phyloP scores from a whole-genome alignment of 805 yeast genomes.

The Ogataea trehaloabstinens region DNA sequence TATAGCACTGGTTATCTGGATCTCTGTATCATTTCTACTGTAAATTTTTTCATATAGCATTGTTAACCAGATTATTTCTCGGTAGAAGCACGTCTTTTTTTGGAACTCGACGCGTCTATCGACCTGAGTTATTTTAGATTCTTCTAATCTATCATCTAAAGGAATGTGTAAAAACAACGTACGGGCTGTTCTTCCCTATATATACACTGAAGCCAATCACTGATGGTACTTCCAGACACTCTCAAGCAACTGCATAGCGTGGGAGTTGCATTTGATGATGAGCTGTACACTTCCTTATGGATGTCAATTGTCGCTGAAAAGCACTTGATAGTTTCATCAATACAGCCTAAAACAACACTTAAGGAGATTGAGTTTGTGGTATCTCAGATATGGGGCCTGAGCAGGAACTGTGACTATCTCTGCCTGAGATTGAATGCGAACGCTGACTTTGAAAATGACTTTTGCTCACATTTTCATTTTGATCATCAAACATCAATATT shows the following conservation, averaged over 20 bases:
- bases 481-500: slow-evolving; percentile 5
- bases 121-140: no score
- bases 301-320: slow-evolving; percentile 24
- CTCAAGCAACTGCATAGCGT: slow-evolving; percentile 1
- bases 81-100: no score
- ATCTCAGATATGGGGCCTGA: slow-evolving; percentile 13
- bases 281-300: slow-evolving; percentile 22
- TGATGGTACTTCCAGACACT: slow-evolving; percentile 2
- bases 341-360: slow-evolving; percentile 12
- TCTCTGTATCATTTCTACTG: no score
- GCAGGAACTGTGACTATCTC: not conserved
- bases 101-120: no score
- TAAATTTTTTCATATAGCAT: no score
- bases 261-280: slow-evolving; percentile 16
- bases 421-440: slow-evolving; percentile 3
- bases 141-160: no score
- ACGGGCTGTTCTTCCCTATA: no score
- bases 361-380: slow-evolving; percentile 16
- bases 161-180: no score
- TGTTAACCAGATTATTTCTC: no score
- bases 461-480: slow-evolving; percentile 4
- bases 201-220: no score
- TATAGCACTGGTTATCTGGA: no score
- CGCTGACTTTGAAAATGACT: slow-evolving; percentile 7
- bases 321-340: slow-evolving; percentile 27